Evolutionary conservation across 306 rosid species (phyloP).

Genomic region (Cucurbita ficifolia): DNA sequence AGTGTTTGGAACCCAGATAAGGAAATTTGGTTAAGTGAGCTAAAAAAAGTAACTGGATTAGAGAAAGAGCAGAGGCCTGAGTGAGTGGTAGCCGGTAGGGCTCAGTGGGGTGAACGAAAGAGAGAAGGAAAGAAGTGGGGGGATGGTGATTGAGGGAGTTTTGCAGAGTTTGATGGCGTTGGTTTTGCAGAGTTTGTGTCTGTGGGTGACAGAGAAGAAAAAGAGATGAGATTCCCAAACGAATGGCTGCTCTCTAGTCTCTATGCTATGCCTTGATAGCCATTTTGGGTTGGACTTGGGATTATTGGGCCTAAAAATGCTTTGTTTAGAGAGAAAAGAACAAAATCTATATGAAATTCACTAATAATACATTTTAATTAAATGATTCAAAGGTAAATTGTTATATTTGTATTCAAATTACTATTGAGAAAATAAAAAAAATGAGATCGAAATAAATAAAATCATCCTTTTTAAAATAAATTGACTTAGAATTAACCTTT

Average conservation of each 20-base stretch:
- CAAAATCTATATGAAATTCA: no score
- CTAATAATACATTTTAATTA: no score
- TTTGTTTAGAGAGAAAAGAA: no score
- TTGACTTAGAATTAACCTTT: no score
- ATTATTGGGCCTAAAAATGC: not conserved
- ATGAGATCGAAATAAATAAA: no score
- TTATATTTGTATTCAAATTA: no score
- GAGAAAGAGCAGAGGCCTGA: not conserved
- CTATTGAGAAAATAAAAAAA: no score
- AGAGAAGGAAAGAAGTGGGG: not conserved
- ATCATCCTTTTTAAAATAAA: no score
- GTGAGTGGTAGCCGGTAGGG: not conserved
- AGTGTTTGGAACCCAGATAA: not conserved
- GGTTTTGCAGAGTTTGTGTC: not conserved
- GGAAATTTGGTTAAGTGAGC: not conserved
- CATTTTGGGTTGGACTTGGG: not conserved
- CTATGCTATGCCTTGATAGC: not conserved
- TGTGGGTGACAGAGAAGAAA: not conserved
- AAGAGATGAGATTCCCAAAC: not conserved
- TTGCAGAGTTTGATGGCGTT: not conserved
- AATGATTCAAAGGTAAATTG: no score
- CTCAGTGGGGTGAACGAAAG: not conserved
- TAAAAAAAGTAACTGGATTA: not conserved
- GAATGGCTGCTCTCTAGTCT: not conserved
- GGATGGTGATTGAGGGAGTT: not conserved